These are phyloP conservation scores for Echeveria elegans DNA, from an alignment of 164 flowering plant genomes.

Conservation along the genomic window DNA sequence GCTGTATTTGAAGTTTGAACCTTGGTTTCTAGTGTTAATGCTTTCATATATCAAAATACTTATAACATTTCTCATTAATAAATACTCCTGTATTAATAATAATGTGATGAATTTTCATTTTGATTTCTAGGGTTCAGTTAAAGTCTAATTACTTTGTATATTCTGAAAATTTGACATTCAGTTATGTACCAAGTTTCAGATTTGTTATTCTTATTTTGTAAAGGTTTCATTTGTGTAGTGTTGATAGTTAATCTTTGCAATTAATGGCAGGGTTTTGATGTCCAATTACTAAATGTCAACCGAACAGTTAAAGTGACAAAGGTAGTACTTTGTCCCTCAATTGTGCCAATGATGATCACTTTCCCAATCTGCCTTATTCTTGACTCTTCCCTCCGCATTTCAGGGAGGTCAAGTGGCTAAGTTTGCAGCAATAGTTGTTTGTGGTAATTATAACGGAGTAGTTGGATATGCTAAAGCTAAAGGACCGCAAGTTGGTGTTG, in stretches of 20 bases:
- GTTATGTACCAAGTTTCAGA: background rate
- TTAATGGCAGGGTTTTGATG: constrained; percentile 87
- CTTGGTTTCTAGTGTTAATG: background rate
- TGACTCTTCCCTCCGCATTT: constrained; percentile 6
- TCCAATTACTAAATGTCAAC: constrained; percentile 60
- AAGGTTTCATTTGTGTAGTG: too few species aligned
- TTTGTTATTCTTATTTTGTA: background rate
- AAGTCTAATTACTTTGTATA: background rate
- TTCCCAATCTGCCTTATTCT: background rate
- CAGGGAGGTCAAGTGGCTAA: constrained; percentile 86
- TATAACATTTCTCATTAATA: too few species aligned
- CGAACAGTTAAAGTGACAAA: constrained; percentile 89
- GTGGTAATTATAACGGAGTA: constrained; percentile 90
- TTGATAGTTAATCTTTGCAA: background rate
- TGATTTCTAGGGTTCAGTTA: background rate
- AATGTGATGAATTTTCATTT: too few species aligned
- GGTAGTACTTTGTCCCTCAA: constrained; percentile 29
- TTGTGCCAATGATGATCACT: background rate
- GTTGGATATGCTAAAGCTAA: constrained; percentile 90
- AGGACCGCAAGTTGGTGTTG: constrained; percentile 69
- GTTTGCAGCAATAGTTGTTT: constrained; percentile 71
- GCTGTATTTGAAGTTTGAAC: background rate
- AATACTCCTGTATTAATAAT: too few species aligned
- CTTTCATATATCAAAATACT: background rate
- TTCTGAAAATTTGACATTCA: background rate